A percentile compares a stretch with the other conserved stretches of the same genome.
These are phyloP conservation scores for Ogataea trehaloabstinens DNA, from an alignment of 805 yeast genomes.

Conservation along the genomic window DNA sequence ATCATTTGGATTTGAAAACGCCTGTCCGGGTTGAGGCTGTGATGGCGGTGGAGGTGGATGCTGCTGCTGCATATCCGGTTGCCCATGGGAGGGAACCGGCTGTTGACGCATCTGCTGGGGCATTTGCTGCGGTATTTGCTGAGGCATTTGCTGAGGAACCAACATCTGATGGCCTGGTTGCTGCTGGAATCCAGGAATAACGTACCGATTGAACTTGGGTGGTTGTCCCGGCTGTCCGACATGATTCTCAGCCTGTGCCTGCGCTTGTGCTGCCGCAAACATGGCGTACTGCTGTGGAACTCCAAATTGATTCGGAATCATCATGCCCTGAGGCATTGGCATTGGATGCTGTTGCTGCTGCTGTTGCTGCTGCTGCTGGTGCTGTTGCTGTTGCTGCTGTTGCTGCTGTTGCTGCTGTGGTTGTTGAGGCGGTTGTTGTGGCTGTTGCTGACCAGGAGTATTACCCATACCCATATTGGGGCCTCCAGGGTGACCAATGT, in stretches of 20 bases:
- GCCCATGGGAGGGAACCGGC: conserved; percentile 13
- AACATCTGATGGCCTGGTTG: conserved; percentile 24
- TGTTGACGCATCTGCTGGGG: conserved; percentile 11
- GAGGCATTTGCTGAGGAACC: conserved; percentile 21
- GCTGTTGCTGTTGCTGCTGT: conserved; percentile 5
- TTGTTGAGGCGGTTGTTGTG: conserved; percentile 3
- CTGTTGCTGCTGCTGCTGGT: conserved; percentile 15
- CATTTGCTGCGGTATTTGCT: conserved; percentile 15
- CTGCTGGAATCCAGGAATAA: conserved; percentile 29
- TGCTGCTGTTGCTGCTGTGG: conserved; percentile 18
- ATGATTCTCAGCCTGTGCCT: conserved; percentile 16
- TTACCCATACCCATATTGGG: conserved; percentile 8
- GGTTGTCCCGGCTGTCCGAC: conserved; percentile 11
- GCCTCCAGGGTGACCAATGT: conserved; percentile 14
- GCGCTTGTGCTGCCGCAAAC: conserved; percentile 21
- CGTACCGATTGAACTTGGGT: conserved; percentile 22
- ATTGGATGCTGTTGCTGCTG: conserved; percentile 20
- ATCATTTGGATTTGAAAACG: conserved; percentile 20
- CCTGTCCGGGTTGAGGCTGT: conserved; percentile 17
- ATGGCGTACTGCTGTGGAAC: conserved; percentile 29
- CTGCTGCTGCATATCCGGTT: conserved; percentile 18
- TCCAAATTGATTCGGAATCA: conserved; percentile 29
- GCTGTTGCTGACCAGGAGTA: conserved; percentile 7
- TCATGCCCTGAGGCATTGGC: conserved; percentile 29
- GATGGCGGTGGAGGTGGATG: conserved; percentile 8